Base-by-base conservation (phyloP, 23 red algal genomes). In the Cyanidium caldarium region DNA sequence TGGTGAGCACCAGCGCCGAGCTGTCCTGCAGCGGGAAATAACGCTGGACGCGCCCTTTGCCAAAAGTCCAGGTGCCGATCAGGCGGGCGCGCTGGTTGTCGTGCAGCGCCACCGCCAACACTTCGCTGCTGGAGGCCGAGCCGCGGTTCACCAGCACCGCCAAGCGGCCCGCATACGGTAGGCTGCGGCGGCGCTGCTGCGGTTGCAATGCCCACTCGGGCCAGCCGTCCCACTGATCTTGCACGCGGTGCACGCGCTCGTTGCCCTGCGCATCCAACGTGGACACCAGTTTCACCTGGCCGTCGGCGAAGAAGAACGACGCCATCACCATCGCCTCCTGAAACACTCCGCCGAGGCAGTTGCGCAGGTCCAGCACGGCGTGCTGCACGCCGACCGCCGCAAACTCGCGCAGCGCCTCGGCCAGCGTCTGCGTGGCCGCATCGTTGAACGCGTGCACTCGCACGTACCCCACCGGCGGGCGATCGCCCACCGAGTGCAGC, bases 331-430 rank as follows among this genome's bases (percentile, higher is more conserved):
- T 2, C 7, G 73, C 73, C 37, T 78, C 73, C 39, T 78, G 73
- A 40, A 78, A 78, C 2, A 78, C 73, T 2, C 73, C 73, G 19
- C 73, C 73, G 23, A 7, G 34, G 38, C 57, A 69, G 73, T 78
- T 78, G 38, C 73, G 73, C 34, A 78, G 30, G 67, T 78, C 73
- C 36, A 78, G 40, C 7, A 78, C 34, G 7, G 25, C 31, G 26
- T 14, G 7, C 21, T 44, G 28, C 21, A 78, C 73, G 33, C 42
- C 39, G 5, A 5, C 33, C 19, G 39, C 39, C 33, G 42, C 39
- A 23, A 69, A 44, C 33, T n/a, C 33, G 10, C 33, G 5, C 33
- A 69, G 12, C 5, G 66, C 66, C 19, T 40, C 13, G 33, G 33
- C 17, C 17, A 41, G 3, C 23, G 33, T 69, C 25, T 39, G 12